Evolutionary conservation across 306 rosid genomes (phyloP).

Genomic region (Malus domestica): ASM211411v1 NC_041803.1:7539001-7539500

Average conservation of each 20-base stretch:
- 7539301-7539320: constrained; percentile 67
- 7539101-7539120: background rate
- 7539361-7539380: constrained; percentile 85
- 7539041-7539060: background rate
- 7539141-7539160: background rate
- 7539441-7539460: constrained; percentile 26
- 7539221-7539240: background rate
- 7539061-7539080: background rate
- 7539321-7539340: constrained; percentile 63
- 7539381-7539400: constrained; percentile 97
- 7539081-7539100: background rate
- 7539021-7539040: background rate
- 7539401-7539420: constrained; percentile 20
- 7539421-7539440: constrained; percentile 9
- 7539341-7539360: constrained; percentile 67
- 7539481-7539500: constrained; percentile 18
- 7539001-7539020: background rate
- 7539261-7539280: background rate
- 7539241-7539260: background rate
- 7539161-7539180: background rate
- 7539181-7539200: background rate
- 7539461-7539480: constrained; percentile 19
- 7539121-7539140: background rate
- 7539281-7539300: constrained; percentile 70
- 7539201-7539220: background rate